A percentile compares a stretch with the other conserved stretches of the same genome.
Conservation (phyloP, 2,329 filamentous ascomycete species). For the Metarhizium sp. region DNA sequence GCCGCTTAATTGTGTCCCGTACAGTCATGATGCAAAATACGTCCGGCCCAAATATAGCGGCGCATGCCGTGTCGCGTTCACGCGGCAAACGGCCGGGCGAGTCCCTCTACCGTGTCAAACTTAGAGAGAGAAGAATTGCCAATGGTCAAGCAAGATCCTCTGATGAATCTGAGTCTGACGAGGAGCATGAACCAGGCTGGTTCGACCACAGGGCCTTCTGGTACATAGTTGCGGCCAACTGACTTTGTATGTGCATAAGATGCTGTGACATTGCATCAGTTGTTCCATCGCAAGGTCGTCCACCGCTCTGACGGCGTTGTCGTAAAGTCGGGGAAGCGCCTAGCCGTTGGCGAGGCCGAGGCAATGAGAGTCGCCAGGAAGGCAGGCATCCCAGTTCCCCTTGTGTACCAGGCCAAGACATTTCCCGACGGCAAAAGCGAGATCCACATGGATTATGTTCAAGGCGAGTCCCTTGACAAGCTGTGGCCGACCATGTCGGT, state of each 20-base stretch:
- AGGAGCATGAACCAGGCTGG: conserved; percentile 14
- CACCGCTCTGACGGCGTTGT: conserved; percentile 14
- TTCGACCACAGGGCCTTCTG: neutral
- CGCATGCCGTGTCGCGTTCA: conserved; percentile 10
- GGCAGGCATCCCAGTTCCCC: conserved; percentile 14
- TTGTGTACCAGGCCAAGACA: conserved; percentile 8
- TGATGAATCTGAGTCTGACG: conserved; percentile 15
- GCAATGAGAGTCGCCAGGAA: conserved; percentile 13
- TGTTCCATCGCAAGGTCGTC: conserved; percentile 14
- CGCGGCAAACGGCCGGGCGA: conserved; percentile 10
- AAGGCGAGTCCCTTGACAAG: conserved; percentile 16
- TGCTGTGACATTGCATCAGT: conserved; percentile 11
- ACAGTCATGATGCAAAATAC: no score
- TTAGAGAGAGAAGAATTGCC: conserved; percentile 10
- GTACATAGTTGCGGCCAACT: neutral
- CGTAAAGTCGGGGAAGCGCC: conserved; percentile 16
- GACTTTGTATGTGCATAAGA: conserved; percentile 5
- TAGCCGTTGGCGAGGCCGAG: conserved; percentile 16
- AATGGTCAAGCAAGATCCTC: conserved; percentile 12
- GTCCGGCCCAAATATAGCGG: neutral
- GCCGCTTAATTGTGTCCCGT: no score
- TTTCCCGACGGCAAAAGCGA: conserved; percentile 10
- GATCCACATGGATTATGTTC: conserved; percentile 17
- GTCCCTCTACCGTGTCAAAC: conserved; percentile 8
- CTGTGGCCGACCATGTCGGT: conserved; percentile 15